Conservation (phyloP, 1,284 basidiomycete species). For the Ceratobasidium sp. region DNA sequence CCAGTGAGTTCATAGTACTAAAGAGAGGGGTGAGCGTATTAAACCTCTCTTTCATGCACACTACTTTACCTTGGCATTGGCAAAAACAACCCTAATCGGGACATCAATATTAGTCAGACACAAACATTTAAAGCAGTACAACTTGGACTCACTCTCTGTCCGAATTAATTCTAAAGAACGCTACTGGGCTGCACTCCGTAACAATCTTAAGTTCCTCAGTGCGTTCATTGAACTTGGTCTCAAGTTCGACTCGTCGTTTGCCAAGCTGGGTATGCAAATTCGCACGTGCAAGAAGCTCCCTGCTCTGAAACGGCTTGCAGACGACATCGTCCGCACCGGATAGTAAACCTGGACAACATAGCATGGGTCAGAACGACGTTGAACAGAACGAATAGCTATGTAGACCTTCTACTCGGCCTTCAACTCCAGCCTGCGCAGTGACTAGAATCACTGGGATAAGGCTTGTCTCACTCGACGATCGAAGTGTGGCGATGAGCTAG, state of each 20-base stretch:
- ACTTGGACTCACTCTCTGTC: constrained; percentile 40
- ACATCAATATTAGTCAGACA: not conserved
- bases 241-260: constrained; percentile 46
- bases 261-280: constrained; percentile 48
- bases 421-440: constrained; percentile 47
- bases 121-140: not conserved
- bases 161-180: constrained; percentile 41
- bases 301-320: constrained; percentile 47
- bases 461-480: constrained; percentile 43
- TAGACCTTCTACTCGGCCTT: constrained; percentile 46
- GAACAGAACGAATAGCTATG: not conserved
- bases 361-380: not conserved
- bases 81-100: constrained; percentile 36
- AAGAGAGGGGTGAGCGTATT: constrained; percentile 10
- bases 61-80: constrained; percentile 15
- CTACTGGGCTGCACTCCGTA: constrained; percentile 47
- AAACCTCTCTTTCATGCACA: not conserved
- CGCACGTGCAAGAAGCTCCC: constrained; percentile 54
- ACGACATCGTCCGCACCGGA: constrained; percentile 53
- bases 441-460: constrained; percentile 48
- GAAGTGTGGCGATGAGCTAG: constrained; percentile 46
- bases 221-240: constrained; percentile 50
- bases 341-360: constrained; percentile 40
- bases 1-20: constrained; percentile 46
- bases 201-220: constrained; percentile 49